Evolutionary conservation across 1,284 basidiomycete species (phyloP), one percentile per base, ranked within the genome.

Genomic region (Irpex sp.): DNA sequence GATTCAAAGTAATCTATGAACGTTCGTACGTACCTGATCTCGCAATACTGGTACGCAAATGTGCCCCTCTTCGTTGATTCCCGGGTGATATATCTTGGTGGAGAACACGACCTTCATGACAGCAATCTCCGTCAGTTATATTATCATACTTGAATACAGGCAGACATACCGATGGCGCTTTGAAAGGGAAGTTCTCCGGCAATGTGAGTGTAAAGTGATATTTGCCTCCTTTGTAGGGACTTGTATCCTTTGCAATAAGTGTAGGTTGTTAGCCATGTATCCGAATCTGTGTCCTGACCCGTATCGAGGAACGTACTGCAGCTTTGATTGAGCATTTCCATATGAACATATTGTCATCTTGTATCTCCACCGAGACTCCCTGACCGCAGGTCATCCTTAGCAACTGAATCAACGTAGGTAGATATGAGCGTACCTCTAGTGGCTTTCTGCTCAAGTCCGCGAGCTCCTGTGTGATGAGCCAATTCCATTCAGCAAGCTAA

Each of bases 81-180:
- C 96, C 15, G 96, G 96, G 82, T 98, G 96, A 79, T 97, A 97
- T 71, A 97, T 94, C 85, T 93, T 96, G 54, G 96, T 97, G 63
- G 85, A 90, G 83, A 97, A 97, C 59, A 89, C 91, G 71, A 97
- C 93, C 96, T 97, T 54, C 9, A 20, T 3, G 54, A 27, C 27
- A 18, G 56, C 27, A 7, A 38, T 67, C 15, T 54, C 49, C 6
- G 11, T 24, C 18, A 44, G 13, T 15, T 13, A 60, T 27, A 5
- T 13, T 15, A 15, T 18, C 49, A 24, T n/a, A 27, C 38, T 54
- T 20, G 63, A 38, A 42, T 24, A 45, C 44, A 56, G 60, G 58
- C 45, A 18, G 54, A 77, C 90, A 75, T 81, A 96, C 96, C 66
- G 87, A 87, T 56, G 96, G 96, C 2, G 95, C 90, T 82, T 97